phyloP scores from a whole-genome alignment of 768 basidiomycete species.

The Trametes cingulata region DNA sequence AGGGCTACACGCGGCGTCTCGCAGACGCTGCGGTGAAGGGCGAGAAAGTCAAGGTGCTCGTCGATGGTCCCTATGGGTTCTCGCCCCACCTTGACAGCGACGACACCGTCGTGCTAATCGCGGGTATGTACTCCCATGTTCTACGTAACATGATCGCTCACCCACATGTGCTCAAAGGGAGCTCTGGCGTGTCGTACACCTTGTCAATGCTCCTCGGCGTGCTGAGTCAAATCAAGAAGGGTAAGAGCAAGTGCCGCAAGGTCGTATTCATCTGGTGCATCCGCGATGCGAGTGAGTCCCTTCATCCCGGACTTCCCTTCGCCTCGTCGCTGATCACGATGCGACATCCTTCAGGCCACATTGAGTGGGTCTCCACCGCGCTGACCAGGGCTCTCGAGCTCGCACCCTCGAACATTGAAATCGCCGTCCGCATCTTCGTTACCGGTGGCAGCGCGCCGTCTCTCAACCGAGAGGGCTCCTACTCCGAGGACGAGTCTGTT shows the following conservation, averaged over 20 bases:
- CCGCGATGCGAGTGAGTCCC: slow-evolving; percentile 38
- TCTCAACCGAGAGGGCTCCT: slow-evolving; percentile 17
- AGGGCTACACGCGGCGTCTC: slow-evolving; percentile 60
- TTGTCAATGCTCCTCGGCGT: slow-evolving; percentile 45
- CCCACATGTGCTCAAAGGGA: too few species aligned
- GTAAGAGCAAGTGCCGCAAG: slow-evolving; percentile 31
- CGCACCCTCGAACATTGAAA: slow-evolving; percentile 32
- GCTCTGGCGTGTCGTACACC: slow-evolving; percentile 51
- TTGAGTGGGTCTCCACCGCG: slow-evolving; percentile 47
- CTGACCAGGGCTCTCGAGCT: slow-evolving; percentile 36
- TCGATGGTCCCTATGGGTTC: slow-evolving; percentile 63
- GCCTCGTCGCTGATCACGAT: background rate
- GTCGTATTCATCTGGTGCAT: slow-evolving; percentile 48
- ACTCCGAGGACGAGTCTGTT: slow-evolving; percentile 26
- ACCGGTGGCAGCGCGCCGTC: slow-evolving; percentile 31
- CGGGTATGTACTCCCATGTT: slow-evolving; percentile 25
- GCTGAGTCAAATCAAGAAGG: slow-evolving; percentile 36
- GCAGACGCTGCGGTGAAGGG: slow-evolving; percentile 34
- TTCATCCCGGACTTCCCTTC: background rate
- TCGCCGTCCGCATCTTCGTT: slow-evolving; percentile 44
- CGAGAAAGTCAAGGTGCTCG: slow-evolving; percentile 42
- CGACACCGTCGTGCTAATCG: slow-evolving; percentile 50
- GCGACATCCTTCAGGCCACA: slow-evolving; percentile 34
- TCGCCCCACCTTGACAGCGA: slow-evolving; percentile 43
- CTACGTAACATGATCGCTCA: too few species aligned